Evolutionary conservation across 345 rosid species (phyloP).

Genomic region (Eucalyptus pumila): DNA sequence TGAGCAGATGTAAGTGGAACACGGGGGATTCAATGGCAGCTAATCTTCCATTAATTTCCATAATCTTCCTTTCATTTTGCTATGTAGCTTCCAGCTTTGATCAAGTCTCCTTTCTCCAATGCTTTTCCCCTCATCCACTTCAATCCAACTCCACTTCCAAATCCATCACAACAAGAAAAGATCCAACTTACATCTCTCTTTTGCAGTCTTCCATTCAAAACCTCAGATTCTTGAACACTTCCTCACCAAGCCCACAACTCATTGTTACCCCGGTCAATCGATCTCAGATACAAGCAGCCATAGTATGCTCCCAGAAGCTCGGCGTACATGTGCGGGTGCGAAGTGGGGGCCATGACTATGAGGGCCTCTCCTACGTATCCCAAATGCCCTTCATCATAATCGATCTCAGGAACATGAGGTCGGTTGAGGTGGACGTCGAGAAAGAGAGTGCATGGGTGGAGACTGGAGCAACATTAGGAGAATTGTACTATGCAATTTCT

Average conservation of each 20-base stretch:
- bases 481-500: constrained; percentile 38
- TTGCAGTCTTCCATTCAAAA: constrained; percentile 33
- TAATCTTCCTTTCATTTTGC: not conserved
- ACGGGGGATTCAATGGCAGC: not conserved
- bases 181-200: not conserved
- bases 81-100: not conserved
- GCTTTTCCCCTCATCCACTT: not conserved
- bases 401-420: constrained; percentile 43
- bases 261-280: constrained; percentile 34
- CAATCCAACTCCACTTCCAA: not conserved
- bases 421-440: constrained; percentile 12
- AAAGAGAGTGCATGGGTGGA: constrained; percentile 53
- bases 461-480: constrained; percentile 66
- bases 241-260: constrained; percentile 43
- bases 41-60: not conserved
- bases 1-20: not conserved
- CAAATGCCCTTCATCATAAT: constrained; percentile 34
- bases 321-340: constrained; percentile 30
- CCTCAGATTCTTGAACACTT: constrained; percentile 20
- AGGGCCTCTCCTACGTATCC: constrained; percentile 48
- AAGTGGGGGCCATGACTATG: constrained; percentile 72
- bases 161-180: not conserved
- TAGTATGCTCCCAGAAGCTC: constrained; percentile 33
- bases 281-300: constrained; percentile 52
- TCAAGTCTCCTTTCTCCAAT: not conserved